These are phyloP conservation scores for Tetrahymena thermophila DNA, from an alignment of 73 alveolate species.

Conservation along the genomic window DNA sequence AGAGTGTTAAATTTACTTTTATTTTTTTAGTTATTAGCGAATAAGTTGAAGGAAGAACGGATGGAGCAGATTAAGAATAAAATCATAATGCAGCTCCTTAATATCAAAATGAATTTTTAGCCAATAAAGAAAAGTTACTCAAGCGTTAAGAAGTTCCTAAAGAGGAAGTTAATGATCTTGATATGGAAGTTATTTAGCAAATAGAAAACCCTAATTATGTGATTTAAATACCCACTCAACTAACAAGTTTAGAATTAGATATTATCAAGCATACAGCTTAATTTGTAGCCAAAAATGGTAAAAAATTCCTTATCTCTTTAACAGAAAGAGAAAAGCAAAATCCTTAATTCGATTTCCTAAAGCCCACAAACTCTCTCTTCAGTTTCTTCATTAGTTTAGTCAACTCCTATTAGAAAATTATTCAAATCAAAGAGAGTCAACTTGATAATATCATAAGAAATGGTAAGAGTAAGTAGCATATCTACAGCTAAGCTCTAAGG, in stretches of 20 bases:
- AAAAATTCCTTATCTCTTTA: conserved; percentile 85
- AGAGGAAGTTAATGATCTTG: conserved; percentile 27
- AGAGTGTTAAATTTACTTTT: not conserved
- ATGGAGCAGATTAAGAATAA: not conserved
- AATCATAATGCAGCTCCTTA: not conserved
- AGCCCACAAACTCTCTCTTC: conserved; percentile 94
- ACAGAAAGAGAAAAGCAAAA: conserved; percentile 86
- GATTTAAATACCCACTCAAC: conserved; percentile 75
- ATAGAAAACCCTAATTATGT: conserved; percentile 47
- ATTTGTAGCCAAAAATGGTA: conserved; percentile 96
- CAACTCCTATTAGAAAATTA: conserved; percentile 83
- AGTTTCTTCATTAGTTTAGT: conserved; percentile 87
- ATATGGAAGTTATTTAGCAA: conserved; percentile 5
- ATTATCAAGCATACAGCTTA: conserved; percentile 91
- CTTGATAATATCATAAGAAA: conserved; percentile 39
- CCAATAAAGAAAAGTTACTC: not conserved
- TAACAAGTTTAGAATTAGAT: conserved; percentile 86
- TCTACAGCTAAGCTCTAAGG: conserved; percentile 25
- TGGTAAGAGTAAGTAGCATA: conserved; percentile 5
- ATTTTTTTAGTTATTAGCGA: not conserved
- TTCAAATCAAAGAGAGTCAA: conserved; percentile 75
- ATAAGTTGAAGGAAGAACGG: not conserved
- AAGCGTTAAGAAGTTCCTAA: conserved; percentile 24
- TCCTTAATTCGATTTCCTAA: conserved; percentile 93
- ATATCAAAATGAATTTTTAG: not conserved